Percentiles rank a stretch among this genome's conserved stretches.
Conservation (phyloP, 805 yeast species). For the Priceomyces medius region DNA sequence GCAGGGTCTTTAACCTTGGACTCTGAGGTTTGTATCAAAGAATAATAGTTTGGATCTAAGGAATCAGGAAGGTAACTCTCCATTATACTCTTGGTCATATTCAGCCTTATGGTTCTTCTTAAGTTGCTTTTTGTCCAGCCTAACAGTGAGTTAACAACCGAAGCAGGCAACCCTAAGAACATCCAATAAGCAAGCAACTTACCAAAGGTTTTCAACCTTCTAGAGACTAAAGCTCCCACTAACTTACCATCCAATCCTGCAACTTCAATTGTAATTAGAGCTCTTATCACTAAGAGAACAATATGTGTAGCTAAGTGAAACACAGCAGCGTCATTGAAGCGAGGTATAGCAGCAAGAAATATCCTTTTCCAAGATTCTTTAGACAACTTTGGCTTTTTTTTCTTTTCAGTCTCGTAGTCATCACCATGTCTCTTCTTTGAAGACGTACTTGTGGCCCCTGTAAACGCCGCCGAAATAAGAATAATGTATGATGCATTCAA, state of each 20-base stretch:
- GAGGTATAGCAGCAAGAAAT: constrained; percentile 37
- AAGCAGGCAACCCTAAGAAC: constrained; percentile 81
- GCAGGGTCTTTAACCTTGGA: constrained; percentile 67
- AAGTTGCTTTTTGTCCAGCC: constrained; percentile 58
- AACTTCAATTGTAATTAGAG: constrained; percentile 72
- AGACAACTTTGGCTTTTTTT: constrained; percentile 23
- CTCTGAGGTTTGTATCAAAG: constrained; percentile 59
- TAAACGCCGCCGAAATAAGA: constrained; percentile 41
- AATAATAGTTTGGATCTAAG: constrained; percentile 70
- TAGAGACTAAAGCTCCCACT: constrained; percentile 77
- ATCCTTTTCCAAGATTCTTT: constrained; percentile 29
- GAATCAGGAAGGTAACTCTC: constrained; percentile 70
- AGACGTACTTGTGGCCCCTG: constrained; percentile 37
- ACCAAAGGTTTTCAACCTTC: constrained; percentile 62
- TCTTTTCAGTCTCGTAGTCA: constrained; percentile 9
- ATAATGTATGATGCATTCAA: constrained; percentile 43
- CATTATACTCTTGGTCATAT: constrained; percentile 63
- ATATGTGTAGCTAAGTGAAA: constrained; percentile 52
- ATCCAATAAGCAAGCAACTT: constrained; percentile 73
- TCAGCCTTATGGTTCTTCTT: constrained; percentile 57
- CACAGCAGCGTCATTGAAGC: constrained; percentile 26
- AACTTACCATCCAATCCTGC: constrained; percentile 84
- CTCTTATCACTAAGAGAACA: constrained; percentile 60
- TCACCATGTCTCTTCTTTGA: constrained; percentile 10
- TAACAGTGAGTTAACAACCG: constrained; percentile 71